Base-by-base conservation (phyloP, 805 yeast species). In the Saturnispora galanensis region DNA sequence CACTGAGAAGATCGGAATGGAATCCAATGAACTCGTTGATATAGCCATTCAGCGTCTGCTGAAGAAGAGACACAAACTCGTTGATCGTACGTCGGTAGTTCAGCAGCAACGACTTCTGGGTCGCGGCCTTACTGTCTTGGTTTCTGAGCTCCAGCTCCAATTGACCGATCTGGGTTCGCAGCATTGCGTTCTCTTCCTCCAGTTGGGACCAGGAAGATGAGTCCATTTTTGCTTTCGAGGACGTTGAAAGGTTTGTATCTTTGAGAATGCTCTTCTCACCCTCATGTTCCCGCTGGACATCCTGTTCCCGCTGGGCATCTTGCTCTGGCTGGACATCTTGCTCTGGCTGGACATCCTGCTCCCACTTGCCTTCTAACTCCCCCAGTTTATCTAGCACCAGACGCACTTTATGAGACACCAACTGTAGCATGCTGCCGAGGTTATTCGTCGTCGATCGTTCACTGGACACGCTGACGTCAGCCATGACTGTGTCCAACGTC, bases 401-500 rank as follows among this genome's bases (percentile, higher is more conserved):
- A 3, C 35, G 10, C 10, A 42, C 40, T 30, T 46, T 34, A 33
- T 16, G 31, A 12, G 18, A 38, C 4, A 44, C 35, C 8, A 17
- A 10, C 10, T 39, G 35, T 10, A 44, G 12, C 28, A 35, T 30
- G 13, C 9, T 30, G 5, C 33, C 32, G 6, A 41, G 37, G 10
- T 38, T 38, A 15, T 39, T 42, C 10, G 29, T 30, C 21, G 21
- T 9, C 26, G 26, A 21, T 21, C 26, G 26, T 21, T 21, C 26
- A 21, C 26, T 21, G 8, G 8, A 21, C 8, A 21, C 7, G 26
- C 26, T 26, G 31, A 41, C 18, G 9, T 34, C 26, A 10, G 54
- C 39, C 11, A 55, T 50, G 65, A 39, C 16, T 67, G 69, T 32
- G 59, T 55, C 13, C 63, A 51, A 21, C 48, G 41, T 12, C 51